Evolutionary conservation across 768 basidiomycete genomes (phyloP), one percentile per base, ranked within the genome.

Genomic region (Termitomyces eurrhizus): DNA sequence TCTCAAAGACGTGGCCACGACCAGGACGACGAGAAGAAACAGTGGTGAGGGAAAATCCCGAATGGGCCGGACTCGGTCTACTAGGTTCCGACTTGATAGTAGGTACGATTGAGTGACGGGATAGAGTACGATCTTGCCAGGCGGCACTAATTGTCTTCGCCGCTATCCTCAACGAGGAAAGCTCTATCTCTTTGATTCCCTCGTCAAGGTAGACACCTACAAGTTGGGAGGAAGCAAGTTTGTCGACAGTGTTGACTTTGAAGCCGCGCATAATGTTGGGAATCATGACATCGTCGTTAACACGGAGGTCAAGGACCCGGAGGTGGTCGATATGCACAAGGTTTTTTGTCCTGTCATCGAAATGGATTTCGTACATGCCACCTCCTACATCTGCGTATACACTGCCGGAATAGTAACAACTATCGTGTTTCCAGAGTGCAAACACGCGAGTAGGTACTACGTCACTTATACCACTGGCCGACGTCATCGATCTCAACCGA

Each of bases 341-440:
- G 21, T 74, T 80, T 21, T 78, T 70, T 2, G 79, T 80, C 3
- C 67, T 73, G 67, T 93, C 91, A 66, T 92, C 90, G 67, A 92
- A 93, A n/a, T 74, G 73, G 65, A 93, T 70, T 32, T 66, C 54
- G 69, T 83, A 88, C 3, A 66, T 68, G 36, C 66, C 68, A 32
- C 67, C 68, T 29, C 50, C 66, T 26, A 64, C 58, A 54, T 69
- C 63, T 18, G 76, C 74, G 56, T 83, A 67, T 32, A 89, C 78
- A 39, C 72, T 76, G 16, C 89, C 92, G 18, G 83, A 71, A 68
- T 85, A 89, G 72, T 79, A 93, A 64, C 79, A 78, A 4, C 78
- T 80, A 52, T 85, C 84, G 49, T 74, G 71, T 62, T 76, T 82
- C 89, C 88, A 90, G 12, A 87, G 67, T 9, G 87, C 89, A 65